A percentile compares a stretch with the other conserved stretches of the same genome.
These are phyloP conservation scores for Ceratobasidium sp. DNA, from an alignment of 1,284 basidiomycete species.

Conservation along the genomic window DNA sequence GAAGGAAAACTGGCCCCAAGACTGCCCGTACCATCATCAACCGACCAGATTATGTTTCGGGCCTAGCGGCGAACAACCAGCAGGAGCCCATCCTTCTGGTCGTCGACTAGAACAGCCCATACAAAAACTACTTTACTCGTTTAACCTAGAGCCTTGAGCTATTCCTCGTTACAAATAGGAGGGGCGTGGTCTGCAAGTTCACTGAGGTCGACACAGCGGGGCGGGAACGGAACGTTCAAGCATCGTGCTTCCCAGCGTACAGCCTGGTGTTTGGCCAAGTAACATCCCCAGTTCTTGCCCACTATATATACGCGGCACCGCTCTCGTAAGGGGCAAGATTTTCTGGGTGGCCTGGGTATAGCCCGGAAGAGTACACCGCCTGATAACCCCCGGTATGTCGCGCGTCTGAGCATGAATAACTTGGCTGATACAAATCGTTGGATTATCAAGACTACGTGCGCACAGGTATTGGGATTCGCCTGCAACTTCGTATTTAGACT, in stretches of 20 bases:
- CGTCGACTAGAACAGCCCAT: conserved; percentile 28
- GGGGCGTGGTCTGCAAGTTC: conserved; percentile 47
- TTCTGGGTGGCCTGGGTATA: conserved; percentile 49
- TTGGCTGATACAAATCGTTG: neutral
- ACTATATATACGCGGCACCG: conserved; percentile 49
- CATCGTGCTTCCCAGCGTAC: conserved; percentile 42
- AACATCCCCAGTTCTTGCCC: conserved; percentile 49
- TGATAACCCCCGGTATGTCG: conserved; percentile 50
- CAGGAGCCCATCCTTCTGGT: conserved; percentile 49
- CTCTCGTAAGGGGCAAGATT: conserved; percentile 50
- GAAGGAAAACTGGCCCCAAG: conserved; percentile 51
- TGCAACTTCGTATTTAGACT: conserved; percentile 31
- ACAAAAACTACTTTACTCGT: conserved; percentile 47
- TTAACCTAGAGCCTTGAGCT: conserved; percentile 36
- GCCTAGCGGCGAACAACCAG: conserved; percentile 43
- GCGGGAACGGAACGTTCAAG: conserved; percentile 34
- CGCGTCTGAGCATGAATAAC: neutral
- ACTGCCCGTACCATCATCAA: conserved; percentile 49
- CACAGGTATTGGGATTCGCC: conserved; percentile 35
- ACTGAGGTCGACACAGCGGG: conserved; percentile 49
- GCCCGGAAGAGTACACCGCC: conserved; percentile 50
- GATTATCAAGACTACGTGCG: conserved; percentile 50
- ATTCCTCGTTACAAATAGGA: conserved; percentile 24
- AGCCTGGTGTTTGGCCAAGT: conserved; percentile 48
- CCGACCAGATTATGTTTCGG: no score